phyloP scores from a whole-genome alignment of 371 early-diverging fungal genomes.

The Mortierella sp. region DNA sequence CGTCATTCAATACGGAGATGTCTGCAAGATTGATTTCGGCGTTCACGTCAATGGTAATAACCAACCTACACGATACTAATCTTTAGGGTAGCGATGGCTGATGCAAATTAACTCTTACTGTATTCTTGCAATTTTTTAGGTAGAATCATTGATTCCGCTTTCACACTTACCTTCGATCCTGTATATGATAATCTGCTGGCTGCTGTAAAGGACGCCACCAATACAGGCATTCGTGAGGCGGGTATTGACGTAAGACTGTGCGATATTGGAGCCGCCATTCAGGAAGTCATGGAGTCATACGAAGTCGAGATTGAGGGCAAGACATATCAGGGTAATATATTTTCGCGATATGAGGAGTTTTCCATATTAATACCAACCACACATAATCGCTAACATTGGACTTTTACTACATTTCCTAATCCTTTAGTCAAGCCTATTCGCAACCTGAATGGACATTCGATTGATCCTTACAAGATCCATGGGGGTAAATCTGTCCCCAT shows the following conservation, averaged over 20 bases:
- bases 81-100: not conserved
- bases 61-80: not conserved
- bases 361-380: too few relatives aligned
- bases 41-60: constrained; percentile 92
- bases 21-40: constrained; percentile 99
- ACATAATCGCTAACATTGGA: not conserved
- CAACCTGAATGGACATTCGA: constrained; percentile 99
- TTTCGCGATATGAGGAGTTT: not conserved
- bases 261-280: constrained; percentile 98
- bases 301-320: constrained; percentile 98
- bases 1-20: constrained; percentile 93
- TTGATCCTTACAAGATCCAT: constrained; percentile 97
- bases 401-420: not conserved
- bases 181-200: constrained; percentile 89
- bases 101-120: not conserved
- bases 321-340: constrained; percentile 80
- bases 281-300: constrained; percentile 99
- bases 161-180: constrained; percentile 97
- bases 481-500: constrained; percentile 98
- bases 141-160: constrained; percentile 98
- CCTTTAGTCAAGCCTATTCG: constrained; percentile 91
- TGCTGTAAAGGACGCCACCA: constrained; percentile 98
- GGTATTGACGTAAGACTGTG: constrained; percentile 98
- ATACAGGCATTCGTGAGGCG: constrained; percentile 95
- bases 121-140: constrained; percentile 52